phyloP scores from a whole-genome alignment of 2,329 filamentous ascomycete genomes.

The Myriosclerotinia scirpicola region DNA sequence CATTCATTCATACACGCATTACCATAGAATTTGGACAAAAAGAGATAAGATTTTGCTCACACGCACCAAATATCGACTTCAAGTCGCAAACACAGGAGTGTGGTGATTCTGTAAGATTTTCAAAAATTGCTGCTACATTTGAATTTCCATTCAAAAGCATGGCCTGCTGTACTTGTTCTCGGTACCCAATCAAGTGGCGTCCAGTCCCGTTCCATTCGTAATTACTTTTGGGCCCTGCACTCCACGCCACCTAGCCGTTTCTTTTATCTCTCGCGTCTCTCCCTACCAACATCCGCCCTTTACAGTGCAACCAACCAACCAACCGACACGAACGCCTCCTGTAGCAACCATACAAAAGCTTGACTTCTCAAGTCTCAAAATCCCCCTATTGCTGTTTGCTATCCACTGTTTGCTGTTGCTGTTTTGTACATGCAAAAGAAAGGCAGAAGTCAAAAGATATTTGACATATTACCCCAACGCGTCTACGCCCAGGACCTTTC shows the following conservation, averaged over 20 bases:
- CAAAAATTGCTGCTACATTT: not conserved
- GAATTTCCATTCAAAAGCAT: not conserved
- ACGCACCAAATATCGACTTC: not conserved
- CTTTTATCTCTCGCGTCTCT: not conserved
- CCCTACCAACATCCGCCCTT: not conserved
- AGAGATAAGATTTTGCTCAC: not conserved
- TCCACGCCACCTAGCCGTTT: not conserved
- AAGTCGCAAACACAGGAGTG: not conserved
- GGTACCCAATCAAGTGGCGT: not conserved
- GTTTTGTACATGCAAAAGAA: not conserved
- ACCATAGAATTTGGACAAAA: not conserved
- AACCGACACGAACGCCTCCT: constrained; percentile 4
- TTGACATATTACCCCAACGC: not conserved
- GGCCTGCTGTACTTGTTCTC: not conserved
- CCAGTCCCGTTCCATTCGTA: not conserved
- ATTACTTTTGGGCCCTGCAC: not conserved
- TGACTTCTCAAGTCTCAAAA: constrained; percentile 2
- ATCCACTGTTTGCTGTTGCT: not conserved
- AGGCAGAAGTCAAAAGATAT: not conserved
- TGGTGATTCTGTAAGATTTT: not conserved
- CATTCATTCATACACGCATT: not conserved
- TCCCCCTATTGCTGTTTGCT: not conserved
- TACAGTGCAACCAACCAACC: not conserved
- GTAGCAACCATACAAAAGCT: constrained; percentile 10
- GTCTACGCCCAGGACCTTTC: not conserved